phyloP scores from a whole-genome alignment of 352 stramenopile species.

The Halophytophthora polymorphica region DNA sequence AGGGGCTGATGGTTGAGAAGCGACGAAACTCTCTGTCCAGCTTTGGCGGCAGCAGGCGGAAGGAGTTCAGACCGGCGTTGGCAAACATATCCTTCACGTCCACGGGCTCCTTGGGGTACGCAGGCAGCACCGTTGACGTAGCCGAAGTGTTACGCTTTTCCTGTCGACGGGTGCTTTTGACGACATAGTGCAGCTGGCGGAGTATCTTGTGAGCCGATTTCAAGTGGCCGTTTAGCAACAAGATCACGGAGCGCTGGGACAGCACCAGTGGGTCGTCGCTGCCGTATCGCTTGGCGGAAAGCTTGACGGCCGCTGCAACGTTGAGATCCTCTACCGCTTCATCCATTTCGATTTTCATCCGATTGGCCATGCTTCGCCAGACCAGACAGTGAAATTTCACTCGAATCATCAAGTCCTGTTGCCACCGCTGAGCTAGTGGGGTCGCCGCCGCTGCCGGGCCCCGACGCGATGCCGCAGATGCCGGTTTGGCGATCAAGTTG shows the following conservation, averaged over 20 bases:
- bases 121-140: not conserved
- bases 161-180: not conserved
- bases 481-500: constrained; percentile 19
- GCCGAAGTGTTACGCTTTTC: not conserved
- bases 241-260: constrained; percentile 40
- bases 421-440: constrained; percentile 15
- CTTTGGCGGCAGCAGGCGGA: constrained; percentile 30
- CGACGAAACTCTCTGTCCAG: constrained; percentile 24
- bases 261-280: constrained; percentile 34
- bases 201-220: constrained; percentile 49
- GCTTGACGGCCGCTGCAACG: constrained; percentile 28
- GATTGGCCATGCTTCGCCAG: constrained; percentile 40
- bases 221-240: constrained; percentile 55
- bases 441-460: constrained; percentile 12
- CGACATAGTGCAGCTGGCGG: constrained; percentile 24
- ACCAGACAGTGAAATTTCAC: constrained; percentile 55
- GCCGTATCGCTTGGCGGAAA: constrained; percentile 12
- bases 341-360: constrained; percentile 48
- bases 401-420: constrained; percentile 31
- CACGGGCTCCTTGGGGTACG: not conserved
- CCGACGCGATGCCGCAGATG: constrained; percentile 1
- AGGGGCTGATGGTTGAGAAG: constrained; percentile 4
- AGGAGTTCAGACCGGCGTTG: constrained; percentile 42
- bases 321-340: constrained; percentile 53
- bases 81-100: constrained; percentile 49